These are phyloP conservation scores for Pedinophyceae sp. DNA, from an alignment of 139 green algal genomes.

Conservation along the genomic window DNA sequence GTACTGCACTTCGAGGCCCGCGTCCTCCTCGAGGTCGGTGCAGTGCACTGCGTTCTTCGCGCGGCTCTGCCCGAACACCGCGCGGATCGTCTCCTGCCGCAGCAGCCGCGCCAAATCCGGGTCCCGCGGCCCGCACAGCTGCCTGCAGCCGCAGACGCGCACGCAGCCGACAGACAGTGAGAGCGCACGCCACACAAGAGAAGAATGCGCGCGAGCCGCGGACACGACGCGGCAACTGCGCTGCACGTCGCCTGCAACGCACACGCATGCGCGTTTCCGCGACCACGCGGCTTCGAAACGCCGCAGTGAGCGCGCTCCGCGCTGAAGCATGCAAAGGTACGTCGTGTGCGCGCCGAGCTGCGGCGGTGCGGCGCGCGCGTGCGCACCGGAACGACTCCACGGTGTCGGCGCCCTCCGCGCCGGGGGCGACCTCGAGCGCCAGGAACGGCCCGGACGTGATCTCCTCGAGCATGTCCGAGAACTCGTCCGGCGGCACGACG, in stretches of 20 bases:
- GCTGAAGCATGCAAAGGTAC: too few species aligned
- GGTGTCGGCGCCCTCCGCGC: constrained; percentile 19
- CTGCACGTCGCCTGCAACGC: too few species aligned
- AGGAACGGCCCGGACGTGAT: constrained; percentile 42
- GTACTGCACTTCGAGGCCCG: constrained; percentile 42
- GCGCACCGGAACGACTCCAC: constrained; percentile 39
- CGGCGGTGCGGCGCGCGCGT: too few species aligned
- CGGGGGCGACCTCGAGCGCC: constrained; percentile 31
- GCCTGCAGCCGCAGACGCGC: background rate
- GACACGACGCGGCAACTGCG: too few species aligned
- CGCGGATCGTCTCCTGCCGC: constrained; percentile 41
- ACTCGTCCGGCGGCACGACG: constrained; percentile 45
- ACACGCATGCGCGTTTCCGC: too few species aligned
- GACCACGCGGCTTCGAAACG: too few species aligned
- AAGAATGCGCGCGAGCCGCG: too few species aligned
- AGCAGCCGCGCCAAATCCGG: constrained; percentile 55
- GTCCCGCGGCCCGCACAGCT: constrained; percentile 49
- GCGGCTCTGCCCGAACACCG: constrained; percentile 29
- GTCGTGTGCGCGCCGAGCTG: too few species aligned
- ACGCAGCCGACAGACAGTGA: background rate
- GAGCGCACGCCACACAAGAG: too few species aligned
- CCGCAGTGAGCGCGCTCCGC: too few species aligned
- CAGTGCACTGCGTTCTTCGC: constrained; percentile 55
- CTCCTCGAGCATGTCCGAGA: constrained; percentile 53
- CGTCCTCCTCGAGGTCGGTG: constrained; percentile 67